phyloP scores from a whole-genome alignment of 2,329 filamentous ascomycete species.

The Exophiala lecanii-corni region DNA sequence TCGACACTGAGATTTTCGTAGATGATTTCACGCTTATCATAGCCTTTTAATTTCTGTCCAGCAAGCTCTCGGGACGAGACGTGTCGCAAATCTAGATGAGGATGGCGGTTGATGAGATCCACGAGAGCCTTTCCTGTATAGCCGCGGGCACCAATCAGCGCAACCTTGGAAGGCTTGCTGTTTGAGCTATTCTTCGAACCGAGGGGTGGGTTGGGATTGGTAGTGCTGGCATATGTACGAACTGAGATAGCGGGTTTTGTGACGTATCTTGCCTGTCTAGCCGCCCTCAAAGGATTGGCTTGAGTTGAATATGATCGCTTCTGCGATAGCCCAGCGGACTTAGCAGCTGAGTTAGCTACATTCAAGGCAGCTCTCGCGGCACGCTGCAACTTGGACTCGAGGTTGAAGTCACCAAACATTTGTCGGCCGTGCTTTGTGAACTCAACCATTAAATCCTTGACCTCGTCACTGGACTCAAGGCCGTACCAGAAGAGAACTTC shows the following conservation, averaged over 20 bases:
- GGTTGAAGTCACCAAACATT: constrained; percentile 85
- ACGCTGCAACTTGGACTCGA: constrained; percentile 77
- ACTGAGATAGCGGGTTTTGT: constrained; percentile 30
- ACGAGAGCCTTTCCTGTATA: constrained; percentile 93
- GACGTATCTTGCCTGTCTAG: constrained; percentile 15
- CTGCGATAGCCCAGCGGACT: constrained; percentile 47
- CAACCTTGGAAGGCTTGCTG: constrained; percentile 70
- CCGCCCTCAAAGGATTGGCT: constrained; percentile 35
- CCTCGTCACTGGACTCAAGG: constrained; percentile 73
- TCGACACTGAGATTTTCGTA: constrained; percentile 89
- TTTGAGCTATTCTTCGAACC: constrained; percentile 86
- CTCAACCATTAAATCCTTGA: constrained; percentile 76
- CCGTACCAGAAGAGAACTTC: constrained; percentile 97
- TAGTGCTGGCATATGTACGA: constrained; percentile 44
- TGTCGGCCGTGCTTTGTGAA: constrained; percentile 77
- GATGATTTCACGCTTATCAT: constrained; percentile 82
- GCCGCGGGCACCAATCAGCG: constrained; percentile 84
- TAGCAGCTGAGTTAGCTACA: constrained; percentile 41
- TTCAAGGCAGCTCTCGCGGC: constrained; percentile 67
- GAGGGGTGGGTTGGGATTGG: constrained; percentile 85
- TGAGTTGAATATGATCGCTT: constrained; percentile 64
- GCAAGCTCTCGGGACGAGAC: constrained; percentile 90
- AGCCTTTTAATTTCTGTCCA: constrained; percentile 81
- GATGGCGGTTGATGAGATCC: constrained; percentile 79
- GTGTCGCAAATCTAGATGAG: constrained; percentile 81